These are phyloP conservation scores for Bassia scoparia DNA, from an alignment of 148 eudicot species.

Conservation along the genomic window DNA sequence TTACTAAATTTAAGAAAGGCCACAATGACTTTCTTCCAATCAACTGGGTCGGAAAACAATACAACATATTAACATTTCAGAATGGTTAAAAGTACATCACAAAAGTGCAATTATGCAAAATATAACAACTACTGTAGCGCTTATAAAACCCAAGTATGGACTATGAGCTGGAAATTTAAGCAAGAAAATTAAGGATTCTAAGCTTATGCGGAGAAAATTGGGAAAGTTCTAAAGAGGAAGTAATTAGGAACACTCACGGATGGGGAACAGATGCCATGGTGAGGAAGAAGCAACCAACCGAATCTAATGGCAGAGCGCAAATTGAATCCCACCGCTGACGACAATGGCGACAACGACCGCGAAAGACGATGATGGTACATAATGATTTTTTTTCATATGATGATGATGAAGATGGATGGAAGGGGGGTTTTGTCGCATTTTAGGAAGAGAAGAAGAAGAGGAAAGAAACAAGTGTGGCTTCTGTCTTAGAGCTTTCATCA, in stretches of 20 bases:
- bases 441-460: constrained; percentile 51
- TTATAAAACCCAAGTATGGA: background rate
- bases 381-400: constrained; percentile 22
- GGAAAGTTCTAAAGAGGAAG: constrained; percentile 4
- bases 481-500: constrained; percentile 81
- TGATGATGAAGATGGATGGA: constrained; percentile 38
- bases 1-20: background rate
- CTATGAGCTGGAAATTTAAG: constrained; percentile 5
- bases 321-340: constrained; percentile 82
- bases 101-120: background rate
- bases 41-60: background rate
- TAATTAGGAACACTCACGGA: constrained; percentile 54
- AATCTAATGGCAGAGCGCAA: constrained; percentile 85
- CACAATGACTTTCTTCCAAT: background rate
- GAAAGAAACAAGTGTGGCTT: constrained; percentile 69
- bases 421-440: constrained; percentile 41
- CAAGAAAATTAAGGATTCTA: constrained; percentile 29
- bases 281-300: constrained; percentile 73
- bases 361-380: constrained; percentile 44
- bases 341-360: constrained; percentile 44
- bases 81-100: background rate
- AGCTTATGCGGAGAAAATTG: constrained; percentile 16
- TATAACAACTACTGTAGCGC: constrained; percentile 10
- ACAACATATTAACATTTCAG: background rate
- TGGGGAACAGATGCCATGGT: constrained; percentile 63